Conservation (phyloP, 805 yeast genomes). For the Kluyveromyces lactis region DNA sequence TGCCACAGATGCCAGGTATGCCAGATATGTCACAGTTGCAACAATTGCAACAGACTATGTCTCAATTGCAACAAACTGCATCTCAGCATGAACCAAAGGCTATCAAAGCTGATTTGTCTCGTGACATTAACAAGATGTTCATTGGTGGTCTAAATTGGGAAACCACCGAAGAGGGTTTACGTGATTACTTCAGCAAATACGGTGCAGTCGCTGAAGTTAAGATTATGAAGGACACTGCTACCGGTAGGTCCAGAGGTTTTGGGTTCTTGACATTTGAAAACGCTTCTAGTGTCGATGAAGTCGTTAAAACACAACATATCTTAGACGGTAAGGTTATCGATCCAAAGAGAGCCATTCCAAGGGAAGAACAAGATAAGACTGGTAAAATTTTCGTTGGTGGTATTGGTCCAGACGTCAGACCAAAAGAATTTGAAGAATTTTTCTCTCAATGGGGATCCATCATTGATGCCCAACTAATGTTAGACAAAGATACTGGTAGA, state of each 20-base stretch:
- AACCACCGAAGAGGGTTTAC: slow-evolving; percentile 81
- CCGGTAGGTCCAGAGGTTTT: slow-evolving; percentile 91
- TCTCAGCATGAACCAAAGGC: slow-evolving; percentile 16
- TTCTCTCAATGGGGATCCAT: slow-evolving; percentile 84
- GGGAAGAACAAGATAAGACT: slow-evolving; percentile 93
- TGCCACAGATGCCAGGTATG: slow-evolving; percentile 14
- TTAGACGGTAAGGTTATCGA: slow-evolving; percentile 94
- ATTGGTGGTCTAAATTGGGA: slow-evolving; percentile 98
- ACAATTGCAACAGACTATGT: slow-evolving; percentile 29
- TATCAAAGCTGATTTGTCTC: slow-evolving; percentile 43
- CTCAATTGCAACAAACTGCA: slow-evolving; percentile 22
- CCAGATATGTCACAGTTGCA: slow-evolving; percentile 15
- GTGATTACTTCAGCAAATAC: slow-evolving; percentile 73
- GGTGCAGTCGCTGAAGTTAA: slow-evolving; percentile 86
- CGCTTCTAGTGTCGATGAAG: slow-evolving; percentile 77
- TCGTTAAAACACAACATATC: slow-evolving; percentile 76
- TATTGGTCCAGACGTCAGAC: slow-evolving; percentile 87
- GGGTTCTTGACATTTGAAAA: slow-evolving; percentile 85
- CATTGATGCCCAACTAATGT: slow-evolving; percentile 93
- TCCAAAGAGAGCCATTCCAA: slow-evolving; percentile 95
- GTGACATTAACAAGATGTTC: slow-evolving; percentile 86
- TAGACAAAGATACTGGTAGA: slow-evolving; percentile 93
- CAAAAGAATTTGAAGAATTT: slow-evolving; percentile 77
- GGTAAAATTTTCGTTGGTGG: slow-evolving; percentile 98
- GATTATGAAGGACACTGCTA: slow-evolving; percentile 82